phyloP scores from a whole-genome alignment of 2,329 filamentous ascomycete species.

The Botrytis sinoallii region DNA sequence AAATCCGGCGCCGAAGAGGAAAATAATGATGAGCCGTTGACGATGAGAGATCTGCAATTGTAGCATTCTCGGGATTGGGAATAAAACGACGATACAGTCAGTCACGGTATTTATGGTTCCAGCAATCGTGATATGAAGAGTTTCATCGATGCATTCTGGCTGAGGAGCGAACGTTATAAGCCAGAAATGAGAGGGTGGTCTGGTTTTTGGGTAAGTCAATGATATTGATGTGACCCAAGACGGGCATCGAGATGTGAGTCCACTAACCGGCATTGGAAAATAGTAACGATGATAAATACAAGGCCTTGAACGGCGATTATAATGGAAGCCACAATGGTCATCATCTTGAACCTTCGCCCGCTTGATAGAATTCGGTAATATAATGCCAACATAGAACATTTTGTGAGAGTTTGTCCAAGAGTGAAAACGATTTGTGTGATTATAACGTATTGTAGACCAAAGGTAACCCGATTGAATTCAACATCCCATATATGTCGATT shows the following conservation, averaged over 20 bases:
- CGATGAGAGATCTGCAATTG: slow-evolving; percentile 45
- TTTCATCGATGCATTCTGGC: slow-evolving; percentile 46
- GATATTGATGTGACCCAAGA: neutral
- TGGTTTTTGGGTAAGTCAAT: slow-evolving; percentile 21
- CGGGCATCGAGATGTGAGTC: neutral
- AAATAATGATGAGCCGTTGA: slow-evolving; percentile 46
- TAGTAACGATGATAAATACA: slow-evolving; percentile 38
- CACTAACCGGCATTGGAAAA: slow-evolving; percentile 43
- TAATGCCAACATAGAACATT: slow-evolving; percentile 38
- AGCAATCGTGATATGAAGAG: slow-evolving; percentile 49
- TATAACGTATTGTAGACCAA: slow-evolving; percentile 39
- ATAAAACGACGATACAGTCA: slow-evolving; percentile 51
- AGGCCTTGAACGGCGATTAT: slow-evolving; percentile 36
- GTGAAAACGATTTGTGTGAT: slow-evolving; percentile 41
- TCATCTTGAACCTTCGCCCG: slow-evolving; percentile 35
- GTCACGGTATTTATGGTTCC: slow-evolving; percentile 58
- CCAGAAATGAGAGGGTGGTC: slow-evolving; percentile 41
- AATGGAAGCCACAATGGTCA: slow-evolving; percentile 33
- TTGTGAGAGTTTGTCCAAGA: slow-evolving; percentile 37
- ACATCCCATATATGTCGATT: slow-evolving; percentile 45
- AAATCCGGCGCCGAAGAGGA: slow-evolving; percentile 49
- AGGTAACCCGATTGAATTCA: slow-evolving; percentile 32
- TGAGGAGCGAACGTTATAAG: slow-evolving; percentile 34
- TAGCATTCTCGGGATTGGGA: slow-evolving; percentile 48
- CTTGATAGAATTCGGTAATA: slow-evolving; percentile 40